Base-by-base conservation (phyloP, 2,329 filamentous ascomycete genomes). In the Alternaria incomplexa region DNA sequence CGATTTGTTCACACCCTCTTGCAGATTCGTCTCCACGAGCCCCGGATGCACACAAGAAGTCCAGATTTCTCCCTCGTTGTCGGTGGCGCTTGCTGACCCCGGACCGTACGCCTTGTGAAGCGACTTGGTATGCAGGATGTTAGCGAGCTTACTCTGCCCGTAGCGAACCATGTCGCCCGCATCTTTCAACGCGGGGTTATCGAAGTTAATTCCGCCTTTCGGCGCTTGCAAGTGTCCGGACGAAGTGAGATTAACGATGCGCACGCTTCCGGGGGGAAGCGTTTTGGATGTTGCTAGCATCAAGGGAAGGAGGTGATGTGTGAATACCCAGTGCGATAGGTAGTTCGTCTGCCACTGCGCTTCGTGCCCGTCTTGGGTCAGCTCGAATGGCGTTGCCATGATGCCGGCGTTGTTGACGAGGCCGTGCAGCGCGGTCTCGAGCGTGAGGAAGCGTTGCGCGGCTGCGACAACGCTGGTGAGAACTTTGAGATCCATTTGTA, bases 281-380 rank as follows among this genome's bases (percentile, higher is more conserved):
- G 81, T 44, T 1, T 71, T 73, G 3, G 62, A 26, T 1, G 66
- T 65, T 6, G 25, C 6, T 6, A 54, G 45, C 51, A 69, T 47
- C n/a, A 67, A 7, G 2, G 78, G 79, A 3, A 82, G 69, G 1
- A 85, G 69, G 1, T 81, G 72, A 13, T 77, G 77, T 12, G 78
- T 82, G 15, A 85, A 71, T 0, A 84, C 63, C 11, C 81, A 81
- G 60, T 82, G 82, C 4, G 81, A 83, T 53, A 85, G 64, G 56
- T 84, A 80, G 61, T 85, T 85, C 2, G 79, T 82, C 25, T 79
- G 83, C 62, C 84, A 81, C 50, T 84, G 81, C 12, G 78, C 69
- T 66, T 85, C 83, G 66, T 82, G 81, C 26, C 81, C 82, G 44
- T 84, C 81, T 23, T 72, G 64, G 1, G 80, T 82, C 12, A 58